Base-by-base conservation (phyloP, 371 early-diverging fungal genomes). In the Actinomortierella ambigua region DNA sequence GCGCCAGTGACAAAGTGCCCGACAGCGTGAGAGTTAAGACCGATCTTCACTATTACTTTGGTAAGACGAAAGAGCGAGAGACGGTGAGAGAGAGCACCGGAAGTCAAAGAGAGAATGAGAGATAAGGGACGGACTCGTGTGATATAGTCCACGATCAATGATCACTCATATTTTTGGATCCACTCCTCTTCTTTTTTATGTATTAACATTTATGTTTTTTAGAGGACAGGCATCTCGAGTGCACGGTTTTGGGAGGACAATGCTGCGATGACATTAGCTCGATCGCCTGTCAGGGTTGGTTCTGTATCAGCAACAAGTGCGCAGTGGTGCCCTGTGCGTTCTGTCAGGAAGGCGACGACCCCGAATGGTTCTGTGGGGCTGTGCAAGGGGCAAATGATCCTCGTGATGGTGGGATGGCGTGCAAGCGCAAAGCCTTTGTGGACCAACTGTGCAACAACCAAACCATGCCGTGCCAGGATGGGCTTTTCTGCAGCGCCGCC, bases 231-330 rank as follows among this genome's bases (percentile, higher is more conserved):
- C 52, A 29, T 15, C 20, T 1, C 2, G 7, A 13, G 1, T 73
- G 73, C 40, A 63, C 67, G 5, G 61, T 59, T 14, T 63, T 47
- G 8, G 63, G 60, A 48, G 73, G 63, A 44, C 63, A 55, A 56
- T 73, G 73, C 50, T 73, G 73, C 29, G 51, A 46, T 17, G 50
- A 63, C 28, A 59, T 50, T 54, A 52, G 46, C 28, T 62, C 73
- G 15, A 41, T 73, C n/a, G 63, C 29, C n/a, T 73, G 73, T 26
- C 73, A 73, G 48, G 73, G 73, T 14, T 73, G 73, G 73, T 73
- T 66, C 54, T 73, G 73, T 57, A 67, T 73, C 47, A 27, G 28
- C 1, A 26, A 41, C 7, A 23, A 7, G 1, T 73, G 73, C 39
- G 42, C 73, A 14, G 67, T 57, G n/a, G 29, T 73, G 6, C 18